These are phyloP conservation scores for Suillus decipiens DNA, from an alignment of 768 basidiomycete species.

Conservation along the genomic window DNA sequence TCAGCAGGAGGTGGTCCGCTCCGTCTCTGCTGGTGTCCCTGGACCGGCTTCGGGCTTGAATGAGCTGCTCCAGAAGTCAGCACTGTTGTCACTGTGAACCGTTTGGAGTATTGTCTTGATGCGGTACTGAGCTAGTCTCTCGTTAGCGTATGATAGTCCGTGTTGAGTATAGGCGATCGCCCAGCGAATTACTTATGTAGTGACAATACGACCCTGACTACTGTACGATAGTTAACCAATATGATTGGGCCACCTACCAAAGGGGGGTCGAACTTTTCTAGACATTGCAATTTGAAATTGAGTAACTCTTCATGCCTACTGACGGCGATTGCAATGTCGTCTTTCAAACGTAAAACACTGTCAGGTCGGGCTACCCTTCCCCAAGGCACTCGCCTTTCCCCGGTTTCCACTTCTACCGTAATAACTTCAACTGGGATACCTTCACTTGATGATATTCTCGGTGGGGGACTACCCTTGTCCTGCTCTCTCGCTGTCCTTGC, in stretches of 20 bases:
- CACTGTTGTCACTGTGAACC: slow-evolving; percentile 24
- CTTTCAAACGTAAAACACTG: slow-evolving; percentile 71
- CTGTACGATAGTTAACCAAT: background rate
- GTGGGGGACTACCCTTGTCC: slow-evolving; percentile 86
- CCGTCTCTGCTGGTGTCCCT: background rate
- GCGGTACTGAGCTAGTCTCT: no score
- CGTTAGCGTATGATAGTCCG: background rate
- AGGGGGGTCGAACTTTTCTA: background rate
- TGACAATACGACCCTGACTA: background rate
- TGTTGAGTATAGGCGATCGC: background rate
- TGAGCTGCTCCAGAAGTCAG: slow-evolving; percentile 16
- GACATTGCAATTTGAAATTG: background rate
- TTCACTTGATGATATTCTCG: slow-evolving; percentile 93
- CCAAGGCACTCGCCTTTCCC: slow-evolving; percentile 58
- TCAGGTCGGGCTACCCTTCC: slow-evolving; percentile 44
- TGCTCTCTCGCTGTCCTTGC: slow-evolving; percentile 72
- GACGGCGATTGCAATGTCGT: slow-evolving; percentile 56
- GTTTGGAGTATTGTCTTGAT: slow-evolving; percentile 10
- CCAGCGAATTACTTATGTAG: background rate
- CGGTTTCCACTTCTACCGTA: slow-evolving; percentile 54
- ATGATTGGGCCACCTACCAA: background rate
- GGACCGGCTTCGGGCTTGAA: slow-evolving; percentile 3
- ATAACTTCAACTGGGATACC: slow-evolving; percentile 86
- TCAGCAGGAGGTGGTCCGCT: background rate
- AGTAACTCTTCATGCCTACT: background rate